A percentile compares a stretch with the other conserved stretches of the same genome.
Evolutionary conservation across 78 protist genomes (phyloP).

Genomic region (Ministeria vibrans): DNA sequence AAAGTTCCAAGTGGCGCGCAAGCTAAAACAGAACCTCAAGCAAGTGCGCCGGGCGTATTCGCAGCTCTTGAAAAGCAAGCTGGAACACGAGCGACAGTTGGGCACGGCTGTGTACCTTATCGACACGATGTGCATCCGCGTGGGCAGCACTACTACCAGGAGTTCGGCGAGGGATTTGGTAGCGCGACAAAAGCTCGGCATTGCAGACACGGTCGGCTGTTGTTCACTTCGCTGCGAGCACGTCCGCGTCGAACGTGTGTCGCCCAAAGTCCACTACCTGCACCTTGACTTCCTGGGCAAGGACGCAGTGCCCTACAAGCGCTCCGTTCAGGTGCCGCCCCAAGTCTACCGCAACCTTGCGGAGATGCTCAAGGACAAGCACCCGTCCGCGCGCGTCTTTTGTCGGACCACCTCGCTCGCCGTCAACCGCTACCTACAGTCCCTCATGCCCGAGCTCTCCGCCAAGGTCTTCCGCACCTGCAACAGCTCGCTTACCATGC

Average conservation of each 20-base stretch:
- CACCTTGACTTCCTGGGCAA: slow-evolving; percentile 95
- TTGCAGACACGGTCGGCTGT: slow-evolving; percentile 88
- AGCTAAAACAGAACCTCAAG: slow-evolving; percentile 67
- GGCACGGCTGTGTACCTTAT: slow-evolving; percentile 86
- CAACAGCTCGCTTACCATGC: slow-evolving; percentile 94
- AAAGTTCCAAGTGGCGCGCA: slow-evolving; percentile 91
- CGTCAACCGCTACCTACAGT: slow-evolving; percentile 81
- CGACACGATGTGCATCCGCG: slow-evolving; percentile 94
- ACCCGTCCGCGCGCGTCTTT: slow-evolving; percentile 1
- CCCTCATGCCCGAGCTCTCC: slow-evolving; percentile 83
- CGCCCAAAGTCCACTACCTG: slow-evolving; percentile 10
- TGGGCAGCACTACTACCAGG: slow-evolving; percentile 96
- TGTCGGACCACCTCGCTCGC: not conserved
- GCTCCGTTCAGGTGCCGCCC: slow-evolving; percentile 55
- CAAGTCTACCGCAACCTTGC: slow-evolving; percentile 30
- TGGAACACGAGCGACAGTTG: slow-evolving; percentile 50
- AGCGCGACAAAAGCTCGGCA: too few species aligned
- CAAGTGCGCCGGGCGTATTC: slow-evolving; percentile 60
- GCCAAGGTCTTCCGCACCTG: slow-evolving; percentile 99
- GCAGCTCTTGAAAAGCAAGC: not conserved
- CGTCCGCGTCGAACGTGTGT: slow-evolving; percentile 41
- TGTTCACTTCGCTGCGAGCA: slow-evolving; percentile 94
- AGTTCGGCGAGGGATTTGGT: slow-evolving; percentile 34
- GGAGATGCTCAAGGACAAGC: slow-evolving; percentile 39
- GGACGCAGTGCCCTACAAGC: slow-evolving; percentile 86